Conservation (phyloP, 139 green algal genomes). For the Chlorella vulgaris region DNA sequence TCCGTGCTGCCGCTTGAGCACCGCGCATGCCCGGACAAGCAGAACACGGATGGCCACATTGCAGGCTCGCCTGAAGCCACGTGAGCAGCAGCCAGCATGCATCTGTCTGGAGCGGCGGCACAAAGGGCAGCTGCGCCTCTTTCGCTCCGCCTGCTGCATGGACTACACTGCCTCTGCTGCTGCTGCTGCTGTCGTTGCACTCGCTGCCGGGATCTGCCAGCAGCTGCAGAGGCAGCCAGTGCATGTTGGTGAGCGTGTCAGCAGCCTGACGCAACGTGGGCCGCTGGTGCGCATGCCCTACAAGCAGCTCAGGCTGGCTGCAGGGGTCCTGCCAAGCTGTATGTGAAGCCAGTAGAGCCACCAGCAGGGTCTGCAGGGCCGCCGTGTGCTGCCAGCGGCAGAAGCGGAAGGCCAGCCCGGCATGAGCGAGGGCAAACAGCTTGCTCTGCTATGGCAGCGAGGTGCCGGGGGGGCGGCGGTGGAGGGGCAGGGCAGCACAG, state of each 20-base stretch:
- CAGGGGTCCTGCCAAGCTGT: neutral
- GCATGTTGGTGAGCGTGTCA: neutral
- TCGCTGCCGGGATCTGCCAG: neutral
- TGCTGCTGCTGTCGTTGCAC: neutral
- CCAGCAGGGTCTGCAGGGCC: neutral
- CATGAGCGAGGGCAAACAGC: slow-evolving; percentile 14
- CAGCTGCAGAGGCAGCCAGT: slow-evolving; percentile 2
- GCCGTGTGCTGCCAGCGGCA: slow-evolving; percentile 22
- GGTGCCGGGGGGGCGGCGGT: neutral
- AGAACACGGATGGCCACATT: neutral
- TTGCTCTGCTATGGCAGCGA: slow-evolving; percentile 10
- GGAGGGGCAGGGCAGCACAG: neutral
- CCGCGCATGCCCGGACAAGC: neutral
- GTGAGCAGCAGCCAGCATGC: slow-evolving; percentile 15
- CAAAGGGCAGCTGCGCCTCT: neutral
- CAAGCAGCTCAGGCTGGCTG: neutral
- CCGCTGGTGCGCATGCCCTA: no score
- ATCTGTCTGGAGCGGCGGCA: neutral
- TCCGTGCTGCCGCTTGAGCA: neutral
- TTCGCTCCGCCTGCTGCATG: neutral
- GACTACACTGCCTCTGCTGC: neutral
- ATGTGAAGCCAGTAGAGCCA: neutral
- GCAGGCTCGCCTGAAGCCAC: slow-evolving; percentile 6
- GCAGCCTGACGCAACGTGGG: neutral
- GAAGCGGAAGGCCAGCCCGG: slow-evolving; percentile 23